Evolutionary conservation across 2,329 filamentous ascomycete genomes (phyloP), one percentile per base, ranked within the genome.

Genomic region (Sclerotinia spermophila): DNA sequence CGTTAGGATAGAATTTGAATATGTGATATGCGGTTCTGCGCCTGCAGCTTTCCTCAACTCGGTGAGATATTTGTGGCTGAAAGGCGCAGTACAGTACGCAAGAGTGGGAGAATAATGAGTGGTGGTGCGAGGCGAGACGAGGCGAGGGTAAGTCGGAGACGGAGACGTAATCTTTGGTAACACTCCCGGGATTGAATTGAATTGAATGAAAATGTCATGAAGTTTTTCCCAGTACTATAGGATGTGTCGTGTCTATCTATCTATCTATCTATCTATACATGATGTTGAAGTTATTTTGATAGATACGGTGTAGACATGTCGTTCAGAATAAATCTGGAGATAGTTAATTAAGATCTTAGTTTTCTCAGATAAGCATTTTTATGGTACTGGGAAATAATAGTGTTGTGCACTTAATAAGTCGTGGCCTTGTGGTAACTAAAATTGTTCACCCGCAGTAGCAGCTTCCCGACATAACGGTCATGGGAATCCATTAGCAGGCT

Each of bases 361-460:
- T 45, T 65, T 45, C 59, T 53, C 61, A n/a, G 35, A 65, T 69
- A 69, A 69, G 58, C 56, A 64, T 69, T 51, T 67, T 59, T 35
- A 67, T 56, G 65, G 67, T 53, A 64, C 67, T 69, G 56, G 65
- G n/a, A 17, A 53, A 53, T 53, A n/a, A 40, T 64, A 69, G 51
- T 55, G 48, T 56, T 65, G 59, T 69, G 67, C 67, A 65, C 61
- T 45, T 65, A 56, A 42, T 65, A 56, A 42, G 67, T 69, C 67
- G 48, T 69, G 59, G 67, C 67, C 56, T 65, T 40, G n/a, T 42
- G 59, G 55, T 40, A 19, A 69, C 67, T 69, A 69, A 69, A 69
- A 69, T 69, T 48, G 67, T 69, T 65, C 59, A 69, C 67, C 67
- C 67, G 67, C 67, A 69, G 67, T 69, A 69, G 67, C 61, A 65